Conservation (phyloP, 257 asterid species). For the Phtheirospermum japonicum region DNA sequence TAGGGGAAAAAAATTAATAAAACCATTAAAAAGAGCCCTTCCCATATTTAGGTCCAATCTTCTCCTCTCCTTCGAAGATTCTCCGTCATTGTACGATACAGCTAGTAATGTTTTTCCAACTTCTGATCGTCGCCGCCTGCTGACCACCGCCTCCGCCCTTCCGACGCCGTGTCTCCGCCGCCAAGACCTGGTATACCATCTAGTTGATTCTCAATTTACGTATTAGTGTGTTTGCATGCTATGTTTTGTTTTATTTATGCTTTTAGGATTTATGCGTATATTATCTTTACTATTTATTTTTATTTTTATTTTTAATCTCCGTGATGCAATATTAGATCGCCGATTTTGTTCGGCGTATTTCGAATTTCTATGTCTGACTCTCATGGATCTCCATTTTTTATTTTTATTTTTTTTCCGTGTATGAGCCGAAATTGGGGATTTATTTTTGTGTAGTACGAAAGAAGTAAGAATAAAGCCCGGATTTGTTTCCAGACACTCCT, state of each 20-base stretch:
- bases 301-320: neutral
- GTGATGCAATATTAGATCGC: neutral
- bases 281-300: too few species aligned
- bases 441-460: neutral
- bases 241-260: neutral
- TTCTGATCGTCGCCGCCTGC: slow-evolving; percentile 31
- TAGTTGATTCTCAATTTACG: neutral
- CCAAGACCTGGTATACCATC: slow-evolving; percentile 36
- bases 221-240: neutral
- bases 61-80: slow-evolving; percentile 35
- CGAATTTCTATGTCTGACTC: neutral
- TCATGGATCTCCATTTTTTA: slow-evolving; percentile 14
- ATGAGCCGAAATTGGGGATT: neutral
- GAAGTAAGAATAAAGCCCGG: too few species aligned
- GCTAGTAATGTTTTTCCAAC: slow-evolving; percentile 19
- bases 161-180: slow-evolving; percentile 36
- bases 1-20: neutral
- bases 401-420: neutral
- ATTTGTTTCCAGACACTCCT: slow-evolving; percentile 21
- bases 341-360: neutral
- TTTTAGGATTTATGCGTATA: neutral
- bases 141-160: slow-evolving; percentile 30
- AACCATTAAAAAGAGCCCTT: slow-evolving; percentile 31
- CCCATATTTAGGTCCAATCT: slow-evolving; percentile 32
- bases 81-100: slow-evolving; percentile 17